Conservation (phyloP, 2,329 filamentous ascomycete species). For the Sphaerulina vaccinii region DNA sequence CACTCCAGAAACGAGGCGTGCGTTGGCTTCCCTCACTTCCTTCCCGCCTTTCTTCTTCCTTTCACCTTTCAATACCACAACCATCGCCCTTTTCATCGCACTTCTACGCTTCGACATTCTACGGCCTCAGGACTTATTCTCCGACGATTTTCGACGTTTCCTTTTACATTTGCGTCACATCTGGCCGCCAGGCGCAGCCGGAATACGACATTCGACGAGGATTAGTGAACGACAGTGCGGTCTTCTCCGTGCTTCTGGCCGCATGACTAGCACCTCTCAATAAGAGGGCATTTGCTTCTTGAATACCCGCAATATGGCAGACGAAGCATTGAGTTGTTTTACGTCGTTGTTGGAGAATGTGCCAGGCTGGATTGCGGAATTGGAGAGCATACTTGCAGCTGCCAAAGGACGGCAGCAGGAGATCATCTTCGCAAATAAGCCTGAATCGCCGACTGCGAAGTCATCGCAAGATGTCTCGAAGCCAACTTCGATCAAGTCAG, state of each 20-base stretch:
- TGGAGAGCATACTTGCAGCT: constrained; percentile 32
- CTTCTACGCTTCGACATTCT: constrained; percentile 1
- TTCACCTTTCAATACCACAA: constrained; percentile 7
- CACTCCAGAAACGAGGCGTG: constrained; percentile 20
- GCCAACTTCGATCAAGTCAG: constrained; percentile 29
- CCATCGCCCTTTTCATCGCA: constrained; percentile 1
- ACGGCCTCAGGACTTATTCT: neutral
- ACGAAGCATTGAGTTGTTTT: constrained; percentile 34
- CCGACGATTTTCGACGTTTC: neutral
- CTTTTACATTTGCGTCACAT: neutral
- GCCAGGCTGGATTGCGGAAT: constrained; percentile 35
- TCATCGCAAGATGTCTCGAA: constrained; percentile 19
- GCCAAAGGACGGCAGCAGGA: constrained; percentile 31
- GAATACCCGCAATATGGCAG: constrained; percentile 29
- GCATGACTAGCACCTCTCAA: neutral
- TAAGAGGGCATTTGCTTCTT: neutral
- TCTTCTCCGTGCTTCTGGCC: neutral
- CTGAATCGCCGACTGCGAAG: constrained; percentile 10
- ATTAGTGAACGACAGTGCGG: neutral
- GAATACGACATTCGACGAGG: constrained; percentile 1
- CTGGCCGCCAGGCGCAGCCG: constrained; percentile 10
- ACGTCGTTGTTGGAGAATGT: constrained; percentile 32
- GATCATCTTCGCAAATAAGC: constrained; percentile 27
- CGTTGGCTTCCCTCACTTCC: constrained; percentile 17
- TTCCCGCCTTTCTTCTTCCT: constrained; percentile 3